Base-by-base conservation (phyloP, 768 basidiomycete species). In the Serpula lacrymans region DNA sequence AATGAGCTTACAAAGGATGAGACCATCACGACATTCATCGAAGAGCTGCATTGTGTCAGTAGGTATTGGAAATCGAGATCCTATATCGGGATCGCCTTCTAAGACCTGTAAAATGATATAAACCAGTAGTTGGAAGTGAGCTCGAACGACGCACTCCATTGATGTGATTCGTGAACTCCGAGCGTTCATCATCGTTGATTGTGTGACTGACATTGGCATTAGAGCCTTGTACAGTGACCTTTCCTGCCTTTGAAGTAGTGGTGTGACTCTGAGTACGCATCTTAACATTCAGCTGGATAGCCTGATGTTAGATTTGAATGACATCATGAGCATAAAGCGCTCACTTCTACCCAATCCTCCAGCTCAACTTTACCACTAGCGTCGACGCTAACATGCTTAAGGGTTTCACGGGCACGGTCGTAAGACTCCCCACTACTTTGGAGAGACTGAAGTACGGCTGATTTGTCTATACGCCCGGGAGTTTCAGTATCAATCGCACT, bases 11-110 rank as follows among this genome's bases (percentile, higher is more conserved):
- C 88, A 96, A 22, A 99, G 85, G 53, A 99, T 82, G 57, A 99
- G 72, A 48, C 95, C 96, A 55, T 99, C 95, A 55, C 85, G 80
- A 64, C 85, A 88, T 63, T 98, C 96, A 58, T 98, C 96, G 55
- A 98, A 98, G 48, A 99, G 75, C 52, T 99, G 96, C 94, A 98
- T 96, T 14, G 93, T 97, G 41, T 90, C 77, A 6, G 92, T 94
- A 0, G 93, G 94, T 47, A 98, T 95, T 5, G 94, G 95, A 49
- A 90, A 77, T 30, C 92, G 78, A 43, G 70, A 64, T 14, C 80
- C 82, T 39, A 98, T 72, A 60, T 96, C 96, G 23, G 80, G 59
- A 59, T 98, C 96, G 44, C 88, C 88, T 53, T 88, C 89, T 45
- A 99, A 79, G 22, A 97, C 83, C 94, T 97, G 50, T 32, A 12